Evolutionary conservation across 2,329 filamentous ascomycete species (phyloP), one percentile per base, ranked within the genome.

Genomic region (Arthrobotrys sphaeroides): DNA sequence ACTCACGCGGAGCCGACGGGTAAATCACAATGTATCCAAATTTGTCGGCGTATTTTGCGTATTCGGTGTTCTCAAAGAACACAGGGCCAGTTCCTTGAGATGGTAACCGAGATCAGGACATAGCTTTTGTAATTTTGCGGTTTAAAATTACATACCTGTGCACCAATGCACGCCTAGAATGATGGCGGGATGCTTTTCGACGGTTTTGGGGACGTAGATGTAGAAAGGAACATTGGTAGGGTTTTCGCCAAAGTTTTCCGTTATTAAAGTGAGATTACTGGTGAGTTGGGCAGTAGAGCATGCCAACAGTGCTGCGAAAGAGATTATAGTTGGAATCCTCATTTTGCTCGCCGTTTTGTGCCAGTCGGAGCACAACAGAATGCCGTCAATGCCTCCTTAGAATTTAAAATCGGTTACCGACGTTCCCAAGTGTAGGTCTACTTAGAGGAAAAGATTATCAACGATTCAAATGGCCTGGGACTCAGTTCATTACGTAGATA

Each of bases 1-100:
- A 81, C 10, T 76, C 67, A 2, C 59, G 61, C 0, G 59, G 45
- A 1, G 57, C 66, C 43, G 81, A 76, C 2, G 73, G 73, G 20
- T 26, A 76, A 6, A 76, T 59, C 0, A 73, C 60, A 38, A 76
- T 66, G 28, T 70, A 76, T 42, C 73, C 73, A 16, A 57, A 65
- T 38, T 72, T 26, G 45, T 76, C 73, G 18, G 73, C 73, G 16
- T 72, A 72, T 26, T 42, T 38, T 1, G 67, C 67, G 26, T 72
- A 72, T 16, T 72, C 33, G n/a, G 67, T 72, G 6, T 42, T 40
- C 13, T 31, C 22, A n/a, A 72, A 72, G 12, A 72, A 72, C 2
- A 64, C 67, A 24, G 47, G 45, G 31, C 67, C 67, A 13, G 24
- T 72, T 64, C 67, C 67, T 72, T 55, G 3, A 26, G 2, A 24